Base-by-base conservation (phyloP, 352 stramenopile genomes). In the Phytopythium mirpurense region DNA sequence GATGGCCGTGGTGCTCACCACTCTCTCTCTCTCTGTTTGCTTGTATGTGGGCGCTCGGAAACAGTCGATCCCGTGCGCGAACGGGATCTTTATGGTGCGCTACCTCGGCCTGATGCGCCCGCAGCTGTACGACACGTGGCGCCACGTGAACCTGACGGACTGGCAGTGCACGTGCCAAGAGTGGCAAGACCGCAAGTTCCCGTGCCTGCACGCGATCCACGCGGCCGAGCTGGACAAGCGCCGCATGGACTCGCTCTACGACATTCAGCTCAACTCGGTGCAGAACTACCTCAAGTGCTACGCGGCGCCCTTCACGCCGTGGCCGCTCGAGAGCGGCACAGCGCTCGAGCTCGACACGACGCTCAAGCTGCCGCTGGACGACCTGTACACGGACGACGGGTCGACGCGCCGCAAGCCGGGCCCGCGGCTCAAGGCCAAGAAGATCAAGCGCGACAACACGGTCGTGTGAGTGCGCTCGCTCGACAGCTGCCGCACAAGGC, bases 91-190 rank as follows among this genome's bases (percentile, higher is more conserved):
- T 56, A 91, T 91, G 80, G 80, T 88, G 50, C 80, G 78, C 26
- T 88, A 82, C 41, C 55, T 89, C 12, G 78, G 72, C 9, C 69
- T 83, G 32, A 71, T 77, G 24, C 66, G 65, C 3, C 53, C 79
- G 12, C 67, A 83, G 46, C 74, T 66, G 32, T 74, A 83, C n/a
- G 78, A 88, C 50, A 78, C 68, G 42, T 91, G 81, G 81, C 78
- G 78, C 24, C 78, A 91, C 36, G 81, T 91, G 26, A 88, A 88
- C 56, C 63, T 91, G 14, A 51, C 78, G 1, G 72, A 86, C 43
- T 88, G 76, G 74, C 76, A 91, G 49, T 91, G 81, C 60, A 88
- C 78, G 26, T 91, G 81, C 47, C 70, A 84, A n/a, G 78, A 86
- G 47, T 91, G 81, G 81, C 81, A 91, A 47, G 81, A 91, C 48